Evolutionary conservation across 108 stramenopile species (phyloP).

Genomic region (Conticribra guillardii): DNA sequence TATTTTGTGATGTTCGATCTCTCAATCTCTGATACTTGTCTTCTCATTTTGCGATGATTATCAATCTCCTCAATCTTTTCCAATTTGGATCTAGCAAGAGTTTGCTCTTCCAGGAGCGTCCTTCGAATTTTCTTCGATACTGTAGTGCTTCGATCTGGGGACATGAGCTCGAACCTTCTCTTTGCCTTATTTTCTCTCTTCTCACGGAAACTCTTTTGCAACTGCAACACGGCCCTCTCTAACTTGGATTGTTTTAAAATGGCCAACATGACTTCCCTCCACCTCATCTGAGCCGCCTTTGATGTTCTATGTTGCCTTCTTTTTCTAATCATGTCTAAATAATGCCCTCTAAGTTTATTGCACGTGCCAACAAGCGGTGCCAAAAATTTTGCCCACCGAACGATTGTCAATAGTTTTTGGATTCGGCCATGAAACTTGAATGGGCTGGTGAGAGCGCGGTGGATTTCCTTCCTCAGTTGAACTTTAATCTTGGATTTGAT

Average conservation of each 20-base stretch:
- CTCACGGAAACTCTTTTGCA: constrained; percentile 62
- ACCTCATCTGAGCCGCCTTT: neutral
- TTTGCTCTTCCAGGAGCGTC: constrained; percentile 39
- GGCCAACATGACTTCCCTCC: neutral
- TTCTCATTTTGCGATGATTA: constrained; percentile 34
- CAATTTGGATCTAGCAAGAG: constrained; percentile 14
- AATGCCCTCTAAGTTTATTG: constrained; percentile 67
- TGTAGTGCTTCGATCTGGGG: constrained; percentile 21
- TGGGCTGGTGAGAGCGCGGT: constrained; percentile 33
- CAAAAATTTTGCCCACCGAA: constrained; percentile 73
- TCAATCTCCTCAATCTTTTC: constrained; percentile 32
- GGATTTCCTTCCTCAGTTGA: constrained; percentile 23
- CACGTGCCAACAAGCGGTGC: constrained; percentile 67
- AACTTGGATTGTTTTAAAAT: neutral
- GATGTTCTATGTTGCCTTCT: constrained; percentile 35
- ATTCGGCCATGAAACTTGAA: constrained; percentile 36
- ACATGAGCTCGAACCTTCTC: constrained; percentile 38
- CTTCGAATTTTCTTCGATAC: constrained; percentile 27
- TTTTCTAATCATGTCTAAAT: constrained; percentile 54
- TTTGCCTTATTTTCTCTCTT: constrained; percentile 32
- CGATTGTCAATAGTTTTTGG: constrained; percentile 12
- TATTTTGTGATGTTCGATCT: constrained; percentile 38
- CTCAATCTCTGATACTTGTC: constrained; percentile 63
- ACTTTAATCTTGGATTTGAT: constrained; percentile 30
- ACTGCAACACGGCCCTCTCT: constrained; percentile 7